Percentiles rank a stretch among this genome's conserved stretches.
Evolutionary conservation across 192 early-diverging fungal genomes (phyloP).

Genomic region (Oehlia diaphana): DNA sequence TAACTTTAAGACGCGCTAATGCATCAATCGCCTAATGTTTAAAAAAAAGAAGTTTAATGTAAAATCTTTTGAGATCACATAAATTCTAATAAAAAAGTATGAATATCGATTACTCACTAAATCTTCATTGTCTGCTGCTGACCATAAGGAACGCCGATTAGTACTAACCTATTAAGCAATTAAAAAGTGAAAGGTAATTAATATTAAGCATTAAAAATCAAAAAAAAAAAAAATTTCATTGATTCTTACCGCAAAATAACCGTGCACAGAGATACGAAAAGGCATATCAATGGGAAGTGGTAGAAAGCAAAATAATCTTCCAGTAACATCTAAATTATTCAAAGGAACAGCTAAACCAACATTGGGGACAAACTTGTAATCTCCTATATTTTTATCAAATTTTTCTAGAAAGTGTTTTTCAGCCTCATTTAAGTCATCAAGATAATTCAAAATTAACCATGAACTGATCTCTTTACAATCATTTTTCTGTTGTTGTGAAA

Average conservation of each 20-base stretch:
- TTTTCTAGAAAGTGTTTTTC: conserved; percentile 7
- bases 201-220: background rate
- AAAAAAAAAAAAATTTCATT: background rate
- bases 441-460: conserved; percentile 31
- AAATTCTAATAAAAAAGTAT: too few relatives aligned
- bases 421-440: conserved; percentile 31
- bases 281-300: conserved; percentile 37
- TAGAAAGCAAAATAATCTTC: conserved; percentile 39
- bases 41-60: too few relatives aligned
- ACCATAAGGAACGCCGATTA: background rate
- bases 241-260: conserved; percentile 35
- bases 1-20: too few relatives aligned
- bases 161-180: background rate
- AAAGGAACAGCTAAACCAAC: conserved; percentile 38
- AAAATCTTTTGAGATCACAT: too few relatives aligned
- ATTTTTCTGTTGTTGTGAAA: background rate
- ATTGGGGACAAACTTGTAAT: conserved; percentile 34
- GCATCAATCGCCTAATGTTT: too few relatives aligned
- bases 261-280: conserved; percentile 41
- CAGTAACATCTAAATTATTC: conserved; percentile 11
- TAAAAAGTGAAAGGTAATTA: background rate
- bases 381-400: conserved; percentile 9
- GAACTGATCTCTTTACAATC: background rate
- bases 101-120: background rate
- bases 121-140: background rate